These are phyloP conservation scores for Diutina neorugosa DNA, from an alignment of 1,139 yeast genomes.

Conservation along the genomic window DNA sequence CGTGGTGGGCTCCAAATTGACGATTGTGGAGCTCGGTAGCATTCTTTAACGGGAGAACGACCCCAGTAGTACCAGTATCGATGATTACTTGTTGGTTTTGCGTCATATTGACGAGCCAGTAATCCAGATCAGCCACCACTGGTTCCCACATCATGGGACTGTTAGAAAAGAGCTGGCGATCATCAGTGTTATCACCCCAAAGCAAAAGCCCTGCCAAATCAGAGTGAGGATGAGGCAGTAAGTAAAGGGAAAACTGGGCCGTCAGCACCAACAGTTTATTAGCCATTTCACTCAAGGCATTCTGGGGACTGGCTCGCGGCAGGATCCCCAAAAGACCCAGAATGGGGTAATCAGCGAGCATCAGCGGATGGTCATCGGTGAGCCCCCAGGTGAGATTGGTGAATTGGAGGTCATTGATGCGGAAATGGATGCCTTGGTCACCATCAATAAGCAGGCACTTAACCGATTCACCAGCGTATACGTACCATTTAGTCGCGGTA, in stretches of 20 bases:
- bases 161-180: not conserved
- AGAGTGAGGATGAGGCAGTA: not conserved
- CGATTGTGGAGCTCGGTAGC: constrained; percentile 35
- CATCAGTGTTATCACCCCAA: not conserved
- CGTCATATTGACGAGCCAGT: not conserved
- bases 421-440: not conserved
- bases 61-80: constrained; percentile 59
- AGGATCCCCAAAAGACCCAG: not conserved
- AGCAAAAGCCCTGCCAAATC: not conserved
- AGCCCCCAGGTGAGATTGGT: not conserved
- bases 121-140: not conserved
- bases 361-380: not conserved
- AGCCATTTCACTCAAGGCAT: not conserved
- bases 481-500: not conserved
- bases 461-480: not conserved
- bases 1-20: constrained; percentile 31
- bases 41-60: constrained; percentile 45
- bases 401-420: not conserved
- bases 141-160: not conserved
- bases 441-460: not conserved
- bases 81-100: constrained; percentile 33
- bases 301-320: not conserved
- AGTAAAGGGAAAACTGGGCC: not conserved
- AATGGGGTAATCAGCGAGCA: not conserved
- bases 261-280: not conserved